phyloP scores from a whole-genome alignment of 352 stramenopile species.

The Phytopythium oedochilum region DNA sequence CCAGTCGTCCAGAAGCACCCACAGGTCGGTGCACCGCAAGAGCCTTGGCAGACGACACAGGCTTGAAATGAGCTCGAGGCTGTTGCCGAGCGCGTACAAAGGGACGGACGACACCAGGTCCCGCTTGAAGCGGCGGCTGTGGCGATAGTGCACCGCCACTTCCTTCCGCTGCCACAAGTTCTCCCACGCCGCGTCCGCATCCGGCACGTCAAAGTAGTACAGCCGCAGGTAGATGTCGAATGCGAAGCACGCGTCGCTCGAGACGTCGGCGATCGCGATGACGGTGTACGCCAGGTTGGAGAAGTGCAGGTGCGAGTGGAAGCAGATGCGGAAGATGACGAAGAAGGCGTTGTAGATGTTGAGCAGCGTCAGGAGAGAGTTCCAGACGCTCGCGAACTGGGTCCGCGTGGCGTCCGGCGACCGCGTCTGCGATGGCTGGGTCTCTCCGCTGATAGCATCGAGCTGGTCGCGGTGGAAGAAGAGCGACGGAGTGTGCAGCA shows the following conservation, averaged over 20 bases:
- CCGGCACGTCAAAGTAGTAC: constrained; percentile 40
- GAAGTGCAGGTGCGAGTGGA: constrained; percentile 44
- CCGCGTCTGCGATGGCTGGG: neutral
- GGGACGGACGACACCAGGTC: constrained; percentile 54
- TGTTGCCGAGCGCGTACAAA: constrained; percentile 37
- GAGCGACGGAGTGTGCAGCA: constrained; percentile 37
- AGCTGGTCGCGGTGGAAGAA: constrained; percentile 48
- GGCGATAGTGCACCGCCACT: constrained; percentile 27
- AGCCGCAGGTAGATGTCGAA: constrained; percentile 65
- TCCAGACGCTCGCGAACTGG: constrained; percentile 32
- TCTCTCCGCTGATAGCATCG: neutral
- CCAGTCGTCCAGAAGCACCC: constrained; percentile 50
- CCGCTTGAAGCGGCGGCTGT: constrained; percentile 36
- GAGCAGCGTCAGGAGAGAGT: constrained; percentile 37
- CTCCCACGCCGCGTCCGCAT: constrained; percentile 6
- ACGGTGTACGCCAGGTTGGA: constrained; percentile 11
- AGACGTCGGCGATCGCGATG: constrained; percentile 36
- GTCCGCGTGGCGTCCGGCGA: constrained; percentile 15
- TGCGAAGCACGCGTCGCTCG: constrained; percentile 45
- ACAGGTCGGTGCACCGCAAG: constrained; percentile 44
- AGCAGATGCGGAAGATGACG: constrained; percentile 67
- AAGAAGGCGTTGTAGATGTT: constrained; percentile 70
- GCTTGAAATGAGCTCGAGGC: constrained; percentile 13
- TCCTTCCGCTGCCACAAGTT: constrained; percentile 42
- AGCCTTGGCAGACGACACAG: constrained; percentile 55